A percentile compares a stretch with the other conserved stretches of the same genome.
phyloP scores from a whole-genome alignment of 2,329 filamentous ascomycete species.

The Diaporthe sp. region DNA sequence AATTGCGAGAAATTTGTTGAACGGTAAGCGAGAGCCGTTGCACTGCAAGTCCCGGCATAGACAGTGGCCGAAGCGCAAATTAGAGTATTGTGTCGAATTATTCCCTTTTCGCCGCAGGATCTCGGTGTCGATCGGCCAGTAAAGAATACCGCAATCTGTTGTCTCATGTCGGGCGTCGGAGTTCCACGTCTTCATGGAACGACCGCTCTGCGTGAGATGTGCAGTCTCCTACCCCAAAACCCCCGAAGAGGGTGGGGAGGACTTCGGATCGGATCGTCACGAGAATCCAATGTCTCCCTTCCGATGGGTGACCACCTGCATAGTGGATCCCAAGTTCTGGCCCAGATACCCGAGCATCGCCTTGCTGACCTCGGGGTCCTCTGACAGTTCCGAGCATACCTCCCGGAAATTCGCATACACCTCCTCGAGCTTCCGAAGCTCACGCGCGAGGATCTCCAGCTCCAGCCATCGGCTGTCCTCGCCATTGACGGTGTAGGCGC shows the following conservation, averaged over 20 bases:
- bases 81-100: neutral
- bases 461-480: constrained; percentile 62
- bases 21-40: neutral
- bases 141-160: constrained; percentile 10
- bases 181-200: neutral
- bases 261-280: constrained; percentile 36
- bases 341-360: constrained; percentile 62
- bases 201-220: neutral
- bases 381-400: constrained; percentile 55
- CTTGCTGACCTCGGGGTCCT: constrained; percentile 58
- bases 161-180: constrained; percentile 17
- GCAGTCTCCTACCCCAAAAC: neutral
- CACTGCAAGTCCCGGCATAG: neutral
- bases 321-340: constrained; percentile 57
- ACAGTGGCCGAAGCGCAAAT: neutral
- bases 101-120: neutral
- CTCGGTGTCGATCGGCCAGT: neutral
- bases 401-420: constrained; percentile 60
- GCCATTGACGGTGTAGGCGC: constrained; percentile 59
- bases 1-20: neutral
- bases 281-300: constrained; percentile 51
- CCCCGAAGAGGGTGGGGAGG: constrained; percentile 6
- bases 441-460: constrained; percentile 62
- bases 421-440: constrained; percentile 62
- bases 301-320: constrained; percentile 56